Evolutionary conservation across 176 grass and related monocot species (phyloP), one percentile per base, ranked within the genome.

Genomic region (Chloris gayana): DNA sequence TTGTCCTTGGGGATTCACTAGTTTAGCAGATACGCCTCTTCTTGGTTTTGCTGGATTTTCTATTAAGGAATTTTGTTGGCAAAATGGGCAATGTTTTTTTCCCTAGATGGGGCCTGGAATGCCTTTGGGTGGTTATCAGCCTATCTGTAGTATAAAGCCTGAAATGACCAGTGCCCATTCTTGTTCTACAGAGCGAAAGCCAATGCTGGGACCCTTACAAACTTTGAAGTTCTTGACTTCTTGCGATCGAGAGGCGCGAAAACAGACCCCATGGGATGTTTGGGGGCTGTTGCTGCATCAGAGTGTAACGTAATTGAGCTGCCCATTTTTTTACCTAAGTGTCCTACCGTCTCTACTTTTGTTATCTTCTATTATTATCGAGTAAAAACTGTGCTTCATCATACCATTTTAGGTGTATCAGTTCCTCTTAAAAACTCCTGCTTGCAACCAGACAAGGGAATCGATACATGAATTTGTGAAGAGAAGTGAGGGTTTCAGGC

Each of bases 181-280:
- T 63, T 72, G 46, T 61, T 82, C 62, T 66, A 41, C 80, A 95
- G 93, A 77, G 47, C 80, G 77, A 85, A 90, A 74, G 85, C 82
- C 47, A 90, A 94, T 77, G 89, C 85, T 5, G 91, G 94, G 2
- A 1, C 31, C 17, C 85, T 97, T 31, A 98, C 92, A 64, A 98
- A 98, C 60, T 94, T 85, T 27, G 92, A 98, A 80, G 95, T 98
- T 30, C 76, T 92, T 42, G 85, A 98, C 45, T 94, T 94, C 70
- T 66, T 98, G 64, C 84, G 67, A 17, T 80, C 80, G 57, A 98
- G 92, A 89, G 92, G 88, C 17, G 95, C 92, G 29, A 93, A 85
- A 75, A 83, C 64, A 32, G 89, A 97, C 35, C 94, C 91, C 17
- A 97, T 97, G 87, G 91, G 91, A 54, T 97, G 94, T 37, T 75